These are phyloP conservation scores for Pyrenophora graminea DNA, from an alignment of 2,329 filamentous ascomycete genomes.

Conservation along the genomic window DNA sequence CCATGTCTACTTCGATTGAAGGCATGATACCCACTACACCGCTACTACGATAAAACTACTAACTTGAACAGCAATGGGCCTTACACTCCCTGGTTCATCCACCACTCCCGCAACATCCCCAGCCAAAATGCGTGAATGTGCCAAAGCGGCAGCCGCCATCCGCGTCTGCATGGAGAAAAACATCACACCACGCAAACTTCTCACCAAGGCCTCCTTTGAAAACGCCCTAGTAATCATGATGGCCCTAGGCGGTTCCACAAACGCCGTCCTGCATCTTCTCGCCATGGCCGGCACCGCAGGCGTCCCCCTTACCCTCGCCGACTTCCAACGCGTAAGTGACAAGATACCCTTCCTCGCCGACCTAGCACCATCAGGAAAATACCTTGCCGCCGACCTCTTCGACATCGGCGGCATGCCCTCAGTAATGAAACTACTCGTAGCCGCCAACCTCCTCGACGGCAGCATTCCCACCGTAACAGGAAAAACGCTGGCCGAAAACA, in stretches of 20 bases:
- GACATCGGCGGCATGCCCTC: constrained; percentile 82
- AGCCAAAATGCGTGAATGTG: constrained; percentile 84
- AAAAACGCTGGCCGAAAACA: constrained; percentile 80
- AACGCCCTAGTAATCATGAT: constrained; percentile 90
- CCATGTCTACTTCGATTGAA: constrained; percentile 88
- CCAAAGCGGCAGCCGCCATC: constrained; percentile 78
- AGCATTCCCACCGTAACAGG: constrained; percentile 81
- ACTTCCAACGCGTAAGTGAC: constrained; percentile 79
- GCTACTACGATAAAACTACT: constrained; percentile 1
- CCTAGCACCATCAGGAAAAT: constrained; percentile 79
- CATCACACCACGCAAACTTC: constrained; percentile 77
- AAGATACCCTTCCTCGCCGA: constrained; percentile 86
- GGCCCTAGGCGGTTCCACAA: constrained; percentile 88
- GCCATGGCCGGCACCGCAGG: constrained; percentile 88
- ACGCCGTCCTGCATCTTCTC: constrained; percentile 84
- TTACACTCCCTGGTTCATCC: constrained; percentile 80
- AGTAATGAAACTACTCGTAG: constrained; percentile 83
- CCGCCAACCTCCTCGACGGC: constrained; percentile 75
- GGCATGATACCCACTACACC: constrained; percentile 15
- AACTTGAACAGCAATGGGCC: constrained; percentile 68
- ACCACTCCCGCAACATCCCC: constrained; percentile 80
- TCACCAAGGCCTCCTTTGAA: constrained; percentile 81
- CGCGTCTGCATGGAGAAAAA: constrained; percentile 78
- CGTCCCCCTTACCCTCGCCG: constrained; percentile 76
- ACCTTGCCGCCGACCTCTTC: constrained; percentile 87